These are phyloP conservation scores for Colletotrichum higginsianum DNA, from an alignment of 2,329 filamentous ascomycete species.

Conservation along the genomic window DNA sequence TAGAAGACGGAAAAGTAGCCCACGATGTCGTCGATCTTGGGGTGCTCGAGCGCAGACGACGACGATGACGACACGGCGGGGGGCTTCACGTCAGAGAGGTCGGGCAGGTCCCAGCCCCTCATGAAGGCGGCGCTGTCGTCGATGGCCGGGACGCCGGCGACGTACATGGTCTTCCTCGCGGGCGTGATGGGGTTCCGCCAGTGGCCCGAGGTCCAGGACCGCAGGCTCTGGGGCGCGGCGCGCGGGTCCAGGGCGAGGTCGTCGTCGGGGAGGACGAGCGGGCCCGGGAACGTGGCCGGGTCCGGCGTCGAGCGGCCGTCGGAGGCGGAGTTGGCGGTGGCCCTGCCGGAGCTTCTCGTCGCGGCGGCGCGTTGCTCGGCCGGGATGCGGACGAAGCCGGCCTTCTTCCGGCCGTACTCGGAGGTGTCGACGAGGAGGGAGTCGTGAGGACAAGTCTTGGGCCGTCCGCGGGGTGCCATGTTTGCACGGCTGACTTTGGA, in stretches of 20 bases:
- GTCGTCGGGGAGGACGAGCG: slow-evolving; percentile 72
- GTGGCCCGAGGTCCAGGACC: slow-evolving; percentile 62
- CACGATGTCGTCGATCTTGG: slow-evolving; percentile 49
- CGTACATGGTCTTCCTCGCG: slow-evolving; percentile 66
- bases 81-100: slow-evolving; percentile 30
- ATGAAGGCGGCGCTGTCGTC: slow-evolving; percentile 54
- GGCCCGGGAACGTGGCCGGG: slow-evolving; percentile 65
- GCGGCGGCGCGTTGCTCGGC: slow-evolving; percentile 50
- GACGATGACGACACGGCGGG: not conserved
- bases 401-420: not conserved
- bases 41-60: slow-evolving; percentile 43
- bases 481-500: not conserved
- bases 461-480: slow-evolving; percentile 23
- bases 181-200: slow-evolving; percentile 65
- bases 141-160: slow-evolving; percentile 63
- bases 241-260: slow-evolving; percentile 69
- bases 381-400: slow-evolving; percentile 49
- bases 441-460: slow-evolving; percentile 24
- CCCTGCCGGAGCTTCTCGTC: slow-evolving; percentile 48
- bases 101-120: slow-evolving; percentile 58
- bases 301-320: slow-evolving; percentile 42
- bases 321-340: slow-evolving; percentile 24
- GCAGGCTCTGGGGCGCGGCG: slow-evolving; percentile 65
- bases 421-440: slow-evolving; percentile 27
- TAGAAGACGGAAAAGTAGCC: slow-evolving; percentile 64